Base-by-base conservation (phyloP, 2,329 filamentous ascomycete species). In the Sporothrix globosa region DNA sequence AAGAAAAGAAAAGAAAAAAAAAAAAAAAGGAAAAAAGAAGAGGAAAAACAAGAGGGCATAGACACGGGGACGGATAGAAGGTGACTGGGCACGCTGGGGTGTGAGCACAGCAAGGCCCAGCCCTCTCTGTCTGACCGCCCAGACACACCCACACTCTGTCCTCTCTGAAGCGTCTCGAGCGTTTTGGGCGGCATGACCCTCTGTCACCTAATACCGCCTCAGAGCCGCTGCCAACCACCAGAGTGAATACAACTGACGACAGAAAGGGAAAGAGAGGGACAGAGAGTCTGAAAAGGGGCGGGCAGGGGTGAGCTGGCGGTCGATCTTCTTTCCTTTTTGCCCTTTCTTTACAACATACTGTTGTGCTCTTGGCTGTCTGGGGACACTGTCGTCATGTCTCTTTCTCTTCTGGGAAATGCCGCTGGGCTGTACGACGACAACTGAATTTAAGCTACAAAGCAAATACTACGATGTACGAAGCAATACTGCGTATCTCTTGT, bases 311-410 rank as follows among this genome's bases (percentile, higher is more conserved):
- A 21, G 44, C 46, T 53, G 63, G 63, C 14, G 10, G 46, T 52
- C 63, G 63, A 66, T 66, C 46, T 7, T 66, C 44, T 50, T 61
- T 44, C 19, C 56, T 44, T 44, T 39, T 61, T 44, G 34, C 34
- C 34, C 34, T 21, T 14, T 30, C 24, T 54, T 50, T 17, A n/a
- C 41, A n/a, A 30, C 46, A 17, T 50, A 17, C 13, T 3, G 6
- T 19, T n/a, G 6, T 19, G 14, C 46, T n/a, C n/a, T 50, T 50
- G 13, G 6, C 34, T 34, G 5, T 34, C 6, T 34, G 7, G 34
- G 34, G 34, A 7, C 34, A 9, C 34, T 34, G 34, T 34, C 34
- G 34, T 34, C 34, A 34, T 34, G 10, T 30, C 24, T 52, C 21
- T 53, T 53, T 39, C 56, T 41, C 17, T 21, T 34, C 27, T 58